Percentiles rank a stretch among this genome's conserved stretches.
Evolutionary conservation across 208 protist genomes (phyloP).

Genomic region (Crithidia fasciculata): DNA sequence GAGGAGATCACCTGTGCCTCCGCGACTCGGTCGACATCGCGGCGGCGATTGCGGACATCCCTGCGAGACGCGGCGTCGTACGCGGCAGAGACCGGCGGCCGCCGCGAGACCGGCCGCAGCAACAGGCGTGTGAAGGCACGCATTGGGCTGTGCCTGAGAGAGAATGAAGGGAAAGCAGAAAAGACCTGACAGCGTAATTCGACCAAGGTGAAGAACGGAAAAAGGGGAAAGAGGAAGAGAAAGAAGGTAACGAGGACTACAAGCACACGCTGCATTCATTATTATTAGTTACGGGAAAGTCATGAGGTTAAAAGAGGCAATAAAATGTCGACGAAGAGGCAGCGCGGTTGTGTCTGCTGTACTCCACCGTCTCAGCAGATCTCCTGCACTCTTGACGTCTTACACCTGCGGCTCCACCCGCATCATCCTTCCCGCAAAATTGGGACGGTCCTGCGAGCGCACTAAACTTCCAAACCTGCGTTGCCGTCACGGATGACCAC

Average conservation of each 20-base stretch:
- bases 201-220: not conserved
- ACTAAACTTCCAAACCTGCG: too few species aligned
- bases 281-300: not conserved
- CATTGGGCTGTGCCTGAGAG: not conserved
- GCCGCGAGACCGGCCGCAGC: not conserved
- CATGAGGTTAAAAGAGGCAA: not conserved
- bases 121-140: slow-evolving; percentile 6
- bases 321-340: not conserved
- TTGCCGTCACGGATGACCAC: too few species aligned
- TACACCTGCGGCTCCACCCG: too few species aligned
- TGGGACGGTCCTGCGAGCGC: too few species aligned
- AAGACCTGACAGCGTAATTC: not conserved
- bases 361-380: too few species aligned
- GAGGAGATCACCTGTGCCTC: slow-evolving; percentile 9
- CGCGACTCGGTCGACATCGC: not conserved
- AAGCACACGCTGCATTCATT: not conserved
- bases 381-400: too few species aligned
- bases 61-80: not conserved
- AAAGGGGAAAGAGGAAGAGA: not conserved
- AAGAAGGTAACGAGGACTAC: not conserved
- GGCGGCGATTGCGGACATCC: not conserved
- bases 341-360: too few species aligned
- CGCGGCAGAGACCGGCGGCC: not conserved
- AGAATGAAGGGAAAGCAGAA: not conserved
- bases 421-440: too few species aligned